Conservation (phyloP, 495 filamentous ascomycete genomes). For the Penicillium taxi region DNA sequence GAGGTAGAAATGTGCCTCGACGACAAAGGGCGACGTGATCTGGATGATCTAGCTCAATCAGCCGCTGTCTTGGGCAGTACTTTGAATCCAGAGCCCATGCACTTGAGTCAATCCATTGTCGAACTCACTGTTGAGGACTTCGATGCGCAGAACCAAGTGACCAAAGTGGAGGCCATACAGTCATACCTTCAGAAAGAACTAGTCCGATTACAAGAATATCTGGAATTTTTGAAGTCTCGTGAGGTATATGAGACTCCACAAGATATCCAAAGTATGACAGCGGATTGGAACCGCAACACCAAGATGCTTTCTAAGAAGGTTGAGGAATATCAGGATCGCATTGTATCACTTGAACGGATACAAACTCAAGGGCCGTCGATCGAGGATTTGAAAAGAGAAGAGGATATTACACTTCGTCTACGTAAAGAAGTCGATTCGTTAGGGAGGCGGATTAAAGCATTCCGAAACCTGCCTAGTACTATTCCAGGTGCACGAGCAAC, state of each 20-base stretch:
- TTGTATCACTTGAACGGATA: constrained; percentile 33
- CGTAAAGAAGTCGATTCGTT: constrained; percentile 36
- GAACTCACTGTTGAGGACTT: constrained; percentile 39
- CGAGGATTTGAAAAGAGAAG: constrained; percentile 43
- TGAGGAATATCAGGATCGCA: constrained; percentile 47
- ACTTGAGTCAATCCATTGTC: constrained; percentile 34
- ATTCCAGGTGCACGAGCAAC: constrained; percentile 54
- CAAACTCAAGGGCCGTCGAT: constrained; percentile 34
- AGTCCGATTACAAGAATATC: constrained; percentile 23
- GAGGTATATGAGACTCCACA: constrained; percentile 42
- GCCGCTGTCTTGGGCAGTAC: constrained; percentile 25
- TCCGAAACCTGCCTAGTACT: constrained; percentile 64
- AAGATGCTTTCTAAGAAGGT: constrained; percentile 52
- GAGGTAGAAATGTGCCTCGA: constrained; percentile 35
- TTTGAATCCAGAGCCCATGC: constrained; percentile 24
- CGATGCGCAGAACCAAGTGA: constrained; percentile 31
- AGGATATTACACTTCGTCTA: constrained; percentile 29
- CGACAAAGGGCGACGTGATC: constrained; percentile 23
- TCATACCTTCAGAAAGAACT: constrained; percentile 38
- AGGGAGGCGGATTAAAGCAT: constrained; percentile 49
- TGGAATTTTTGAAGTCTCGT: constrained; percentile 35
- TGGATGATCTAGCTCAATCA: constrained; percentile 37
- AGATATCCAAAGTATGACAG: constrained; percentile 49
- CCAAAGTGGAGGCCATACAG: constrained; percentile 51
- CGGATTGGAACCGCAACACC: constrained; percentile 53